Evolutionary conservation across 2,329 filamentous ascomycete genomes (phyloP), one percentile per base, ranked within the genome.

Genomic region (Apiospora saccharicola): DNA sequence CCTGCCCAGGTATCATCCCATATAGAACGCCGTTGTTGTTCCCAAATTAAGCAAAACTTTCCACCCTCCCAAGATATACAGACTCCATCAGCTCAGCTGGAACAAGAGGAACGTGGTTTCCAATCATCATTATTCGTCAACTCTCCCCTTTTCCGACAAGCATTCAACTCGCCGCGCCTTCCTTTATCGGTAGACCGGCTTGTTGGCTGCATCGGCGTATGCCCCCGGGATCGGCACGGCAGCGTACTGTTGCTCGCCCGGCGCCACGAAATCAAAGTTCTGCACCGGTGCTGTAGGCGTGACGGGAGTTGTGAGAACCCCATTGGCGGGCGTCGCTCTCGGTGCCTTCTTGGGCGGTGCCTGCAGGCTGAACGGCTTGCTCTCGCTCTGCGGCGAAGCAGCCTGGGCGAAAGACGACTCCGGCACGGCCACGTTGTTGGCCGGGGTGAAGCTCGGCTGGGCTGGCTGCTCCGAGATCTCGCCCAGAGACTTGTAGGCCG

Each of bases 211-310:
- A 37, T 87, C 88, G 8, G 88, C 85, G 80, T 98, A 98, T 0
- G 95, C 93, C 7, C 93, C 93, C 0, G 96, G 96, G 73, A 98
- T 98, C 0, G 95, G 94, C 44, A 98, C 96, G 30, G 92, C 86
- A 16, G 92, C 95, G 82, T 98, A 98, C 68, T 91, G 90, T 77
- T 93, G 90, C 87, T 98, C 96, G 68, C 95, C 93, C 0, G 93
- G 91, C 13, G 93, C 93, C 37, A 90, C 88, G 72, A 87, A 78
- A 70, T 85, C 85, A 47, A 82, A 81, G 72, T 71, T 74, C 80
- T 79, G 77, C 77, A 75, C 76, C 78, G 82, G 74, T 75, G 86
- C 76, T 72, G 81, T 78, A 75, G 83, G 76, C 73, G 82, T 78
- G 76, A 85, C 80, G 1, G 88, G 84, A 30, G 88, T 86, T 51